Evolutionary conservation across 1,139 yeast species (phyloP).

Genomic region (Hanseniaspora sp.): DNA sequence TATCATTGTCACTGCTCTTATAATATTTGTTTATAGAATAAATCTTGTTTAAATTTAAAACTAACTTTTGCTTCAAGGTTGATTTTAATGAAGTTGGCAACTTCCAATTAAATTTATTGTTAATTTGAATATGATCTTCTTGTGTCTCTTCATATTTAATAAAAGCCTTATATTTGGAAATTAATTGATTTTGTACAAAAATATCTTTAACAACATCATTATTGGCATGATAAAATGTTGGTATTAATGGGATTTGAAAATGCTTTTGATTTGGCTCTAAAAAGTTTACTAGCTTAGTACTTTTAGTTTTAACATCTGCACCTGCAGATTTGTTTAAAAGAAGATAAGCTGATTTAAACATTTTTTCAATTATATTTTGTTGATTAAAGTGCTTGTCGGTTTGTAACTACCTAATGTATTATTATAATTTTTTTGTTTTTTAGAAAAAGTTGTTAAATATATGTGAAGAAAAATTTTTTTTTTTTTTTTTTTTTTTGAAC

Average conservation of each 20-base stretch:
- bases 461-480: background rate
- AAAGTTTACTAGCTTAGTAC: background rate
- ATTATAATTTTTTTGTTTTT: too few species aligned
- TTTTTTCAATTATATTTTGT: background rate
- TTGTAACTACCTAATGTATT: too few species aligned
- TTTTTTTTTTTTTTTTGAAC: too few species aligned
- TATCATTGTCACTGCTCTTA: background rate
- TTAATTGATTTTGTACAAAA: slow-evolving; percentile 11
- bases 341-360: slow-evolving; percentile 1
- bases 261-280: slow-evolving; percentile 1
- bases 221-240: slow-evolving; percentile 4
- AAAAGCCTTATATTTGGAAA: slow-evolving; percentile 10
- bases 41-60: slow-evolving; percentile 9
- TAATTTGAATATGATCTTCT: background rate
- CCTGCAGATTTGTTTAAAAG: background rate
- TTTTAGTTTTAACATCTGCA: background rate
- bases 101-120: slow-evolving; percentile 1
- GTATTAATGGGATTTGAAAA: background rate
- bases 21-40: background rate
- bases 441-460: too few species aligned
- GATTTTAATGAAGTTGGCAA: background rate
- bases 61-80: background rate
- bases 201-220: slow-evolving; percentile 6
- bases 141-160: slow-evolving; percentile 1
- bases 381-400: background rate